Conservation (phyloP, 106 monocot genomes). For the Dendrobium huoshanense region DNA sequence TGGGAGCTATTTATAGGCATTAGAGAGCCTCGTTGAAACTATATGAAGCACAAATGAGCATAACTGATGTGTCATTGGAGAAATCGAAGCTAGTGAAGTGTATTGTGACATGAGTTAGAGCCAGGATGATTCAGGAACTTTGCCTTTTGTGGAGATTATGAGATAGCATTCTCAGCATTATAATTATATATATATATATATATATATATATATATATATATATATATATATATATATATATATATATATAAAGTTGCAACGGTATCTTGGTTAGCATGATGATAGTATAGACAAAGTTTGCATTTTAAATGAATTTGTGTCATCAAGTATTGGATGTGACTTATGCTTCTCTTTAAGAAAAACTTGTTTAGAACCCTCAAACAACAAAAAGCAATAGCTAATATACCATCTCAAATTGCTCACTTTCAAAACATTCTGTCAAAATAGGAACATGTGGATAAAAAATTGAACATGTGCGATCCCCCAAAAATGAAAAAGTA, state of each 20-base stretch:
- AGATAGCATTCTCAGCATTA: too few species aligned
- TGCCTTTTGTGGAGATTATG: too few species aligned
- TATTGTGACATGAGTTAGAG: too few species aligned
- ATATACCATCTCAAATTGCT: not conserved
- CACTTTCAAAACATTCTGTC: not conserved
- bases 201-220: not conserved
- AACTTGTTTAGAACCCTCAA: not conserved
- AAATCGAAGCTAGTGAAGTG: too few species aligned
- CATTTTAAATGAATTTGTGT: slow-evolving; percentile 3
- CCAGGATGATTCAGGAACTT: too few species aligned
- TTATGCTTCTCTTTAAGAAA: not conserved
- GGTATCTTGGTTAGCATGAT: not conserved
- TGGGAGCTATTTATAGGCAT: too few species aligned
- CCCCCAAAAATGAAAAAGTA: not conserved
- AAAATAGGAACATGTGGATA: not conserved
- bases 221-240: not conserved
- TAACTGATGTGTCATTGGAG: too few species aligned
- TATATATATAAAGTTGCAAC: not conserved
- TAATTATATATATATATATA: not conserved
- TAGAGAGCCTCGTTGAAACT: too few species aligned
- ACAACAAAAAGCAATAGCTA: not conserved
- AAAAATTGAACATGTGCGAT: not conserved
- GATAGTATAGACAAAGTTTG: not conserved
- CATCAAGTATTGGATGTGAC: not conserved
- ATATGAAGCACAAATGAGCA: too few species aligned